Percentiles rank a stretch among this genome's conserved stretches.
phyloP scores from a whole-genome alignment of 306 rosid species.

The Medicago ruthenica region DNA sequence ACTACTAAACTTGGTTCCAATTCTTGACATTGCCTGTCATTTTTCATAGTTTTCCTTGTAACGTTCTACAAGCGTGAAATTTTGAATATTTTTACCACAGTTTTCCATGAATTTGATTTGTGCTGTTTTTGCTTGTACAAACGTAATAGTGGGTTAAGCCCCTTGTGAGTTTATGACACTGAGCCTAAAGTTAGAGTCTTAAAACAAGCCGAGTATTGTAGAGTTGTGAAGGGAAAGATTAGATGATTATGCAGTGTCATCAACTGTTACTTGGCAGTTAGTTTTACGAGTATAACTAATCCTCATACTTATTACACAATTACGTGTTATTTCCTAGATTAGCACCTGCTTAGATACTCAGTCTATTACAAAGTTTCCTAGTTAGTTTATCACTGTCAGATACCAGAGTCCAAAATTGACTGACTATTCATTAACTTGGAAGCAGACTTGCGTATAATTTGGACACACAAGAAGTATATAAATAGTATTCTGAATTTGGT shows the following conservation, averaged over 20 bases:
- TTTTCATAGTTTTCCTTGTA: conserved; percentile 30
- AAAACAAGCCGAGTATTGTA: not conserved
- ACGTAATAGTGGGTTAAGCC: conserved; percentile 10
- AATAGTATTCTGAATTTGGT: too few species aligned
- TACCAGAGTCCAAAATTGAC: too few species aligned
- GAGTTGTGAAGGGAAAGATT: not conserved
- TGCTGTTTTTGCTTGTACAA: conserved; percentile 9
- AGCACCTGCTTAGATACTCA: too few species aligned
- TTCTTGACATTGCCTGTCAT: conserved; percentile 20
- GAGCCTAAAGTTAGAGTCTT: not conserved
- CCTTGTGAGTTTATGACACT: not conserved
- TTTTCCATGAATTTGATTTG: not conserved
- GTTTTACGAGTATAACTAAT: too few species aligned
- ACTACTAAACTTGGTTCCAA: conserved; percentile 10
- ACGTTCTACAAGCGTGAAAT: conserved; percentile 12
- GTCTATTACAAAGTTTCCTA: too few species aligned
- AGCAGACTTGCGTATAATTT: too few species aligned
- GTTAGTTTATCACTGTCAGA: too few species aligned
- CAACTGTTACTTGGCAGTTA: too few species aligned
- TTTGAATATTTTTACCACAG: not conserved
- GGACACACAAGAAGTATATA: too few species aligned
- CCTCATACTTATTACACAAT: too few species aligned
- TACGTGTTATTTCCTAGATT: too few species aligned
- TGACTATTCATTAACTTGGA: too few species aligned
- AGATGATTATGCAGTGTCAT: not conserved